A percentile compares a stretch with the other conserved stretches of the same genome.
Evolutionary conservation across 495 filamentous ascomycete genomes (phyloP).

Genomic region (Pyrenula aspistea): DNA sequence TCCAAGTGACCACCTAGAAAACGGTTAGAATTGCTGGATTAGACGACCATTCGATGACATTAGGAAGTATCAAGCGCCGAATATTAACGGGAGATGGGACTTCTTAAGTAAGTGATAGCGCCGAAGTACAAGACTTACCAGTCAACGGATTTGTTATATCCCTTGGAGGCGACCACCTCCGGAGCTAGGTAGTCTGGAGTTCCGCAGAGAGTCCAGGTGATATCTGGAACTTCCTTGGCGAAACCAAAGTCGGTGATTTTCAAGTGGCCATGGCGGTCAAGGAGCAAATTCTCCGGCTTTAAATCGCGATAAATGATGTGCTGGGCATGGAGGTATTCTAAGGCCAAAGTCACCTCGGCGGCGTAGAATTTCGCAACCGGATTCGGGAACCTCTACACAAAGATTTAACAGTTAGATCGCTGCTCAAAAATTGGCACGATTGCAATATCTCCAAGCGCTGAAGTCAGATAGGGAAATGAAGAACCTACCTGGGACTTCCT

Average conservation of each 20-base stretch:
- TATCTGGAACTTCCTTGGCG: constrained; percentile 95
- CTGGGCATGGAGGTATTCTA: constrained; percentile 90
- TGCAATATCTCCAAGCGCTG: too few species aligned
- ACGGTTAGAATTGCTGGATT: too few species aligned
- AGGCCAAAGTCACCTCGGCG: constrained; percentile 86
- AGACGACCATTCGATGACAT: not conserved
- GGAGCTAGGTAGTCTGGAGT: constrained; percentile 98
- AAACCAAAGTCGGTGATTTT: constrained; percentile 99
- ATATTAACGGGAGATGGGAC: constrained; percentile 3
- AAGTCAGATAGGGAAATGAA: not conserved
- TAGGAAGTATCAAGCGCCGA: not conserved
- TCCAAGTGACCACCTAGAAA: constrained; percentile 93
- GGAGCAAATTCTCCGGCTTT: constrained; percentile 89
- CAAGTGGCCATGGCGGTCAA: constrained; percentile 91
- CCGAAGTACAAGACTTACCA: constrained; percentile 50
- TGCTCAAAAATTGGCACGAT: not conserved
- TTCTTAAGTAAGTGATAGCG: not conserved
- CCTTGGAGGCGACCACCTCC: constrained; percentile 93
- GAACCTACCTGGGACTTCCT: constrained; percentile 85
- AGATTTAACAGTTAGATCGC: not conserved
- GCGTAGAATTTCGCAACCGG: constrained; percentile 99
- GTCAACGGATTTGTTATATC: constrained; percentile 98
- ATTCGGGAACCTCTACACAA: constrained; percentile 84
- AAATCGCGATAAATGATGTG: constrained; percentile 97
- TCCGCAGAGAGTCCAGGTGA: constrained; percentile 97